Evolutionary conservation across 148 eudicot species (phyloP).

Genomic region (Heliosperma pusillum): DNA sequence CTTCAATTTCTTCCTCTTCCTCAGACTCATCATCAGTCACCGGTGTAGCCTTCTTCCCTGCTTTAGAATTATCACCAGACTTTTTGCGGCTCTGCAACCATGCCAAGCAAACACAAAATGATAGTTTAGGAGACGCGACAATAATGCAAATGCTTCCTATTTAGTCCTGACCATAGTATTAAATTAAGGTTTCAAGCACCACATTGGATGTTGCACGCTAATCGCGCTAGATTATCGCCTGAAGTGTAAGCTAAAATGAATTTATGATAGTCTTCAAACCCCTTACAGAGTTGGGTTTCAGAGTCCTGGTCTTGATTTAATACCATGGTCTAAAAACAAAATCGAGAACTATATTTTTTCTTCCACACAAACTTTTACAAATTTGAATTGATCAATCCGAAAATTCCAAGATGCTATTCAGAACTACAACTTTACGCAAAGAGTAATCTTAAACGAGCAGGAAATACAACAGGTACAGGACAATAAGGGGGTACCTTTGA

Average conservation of each 20-base stretch:
- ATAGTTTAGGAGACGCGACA: background rate
- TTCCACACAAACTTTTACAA: background rate
- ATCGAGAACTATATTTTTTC: background rate
- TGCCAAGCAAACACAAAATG: background rate
- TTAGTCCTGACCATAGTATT: too few species aligned
- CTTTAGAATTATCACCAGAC: conserved; percentile 4
- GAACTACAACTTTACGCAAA: background rate
- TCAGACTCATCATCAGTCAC: conserved; percentile 59
- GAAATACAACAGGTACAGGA: background rate
- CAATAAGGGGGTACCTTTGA: conserved; percentile 49
- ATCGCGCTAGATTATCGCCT: too few species aligned
- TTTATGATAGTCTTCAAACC: too few species aligned
- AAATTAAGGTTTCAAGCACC: too few species aligned
- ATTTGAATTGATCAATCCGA: background rate
- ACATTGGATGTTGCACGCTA: too few species aligned
- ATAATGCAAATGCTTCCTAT: background rate
- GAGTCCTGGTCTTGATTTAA: background rate
- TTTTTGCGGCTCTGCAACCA: background rate
- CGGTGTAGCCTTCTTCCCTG: conserved; percentile 33
- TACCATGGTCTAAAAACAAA: background rate
- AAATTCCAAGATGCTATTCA: background rate
- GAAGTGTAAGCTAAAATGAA: too few species aligned
- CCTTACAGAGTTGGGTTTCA: too few species aligned
- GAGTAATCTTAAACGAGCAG: background rate
- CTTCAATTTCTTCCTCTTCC: conserved; percentile 36